These are phyloP conservation scores for Arbutus unedo DNA, from an alignment of 148 eudicot species.

Conservation along the genomic window DNA sequence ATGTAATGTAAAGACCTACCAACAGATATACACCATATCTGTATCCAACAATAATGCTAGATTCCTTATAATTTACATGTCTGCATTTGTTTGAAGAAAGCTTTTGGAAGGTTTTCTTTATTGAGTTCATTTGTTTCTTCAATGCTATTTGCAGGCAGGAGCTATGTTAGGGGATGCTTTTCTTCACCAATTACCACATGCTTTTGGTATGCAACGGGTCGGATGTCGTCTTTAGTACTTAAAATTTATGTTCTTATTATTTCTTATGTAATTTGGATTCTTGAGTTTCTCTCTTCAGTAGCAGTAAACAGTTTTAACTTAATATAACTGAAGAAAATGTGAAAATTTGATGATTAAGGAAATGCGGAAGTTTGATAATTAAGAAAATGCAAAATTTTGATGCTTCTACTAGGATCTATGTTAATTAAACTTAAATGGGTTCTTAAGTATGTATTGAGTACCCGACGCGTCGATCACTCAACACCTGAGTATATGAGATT, in stretches of 20 bases:
- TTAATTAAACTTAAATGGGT: not conserved
- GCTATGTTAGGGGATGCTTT: slow-evolving; percentile 99
- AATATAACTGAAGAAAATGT: not conserved
- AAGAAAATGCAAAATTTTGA: not conserved
- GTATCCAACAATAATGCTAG: not conserved
- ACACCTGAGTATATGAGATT: not conserved
- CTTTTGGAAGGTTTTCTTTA: not conserved
- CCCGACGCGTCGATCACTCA: not conserved
- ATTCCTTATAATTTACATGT: not conserved
- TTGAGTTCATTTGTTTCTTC: slow-evolving; percentile 7
- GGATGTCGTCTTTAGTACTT: slow-evolving; percentile 16
- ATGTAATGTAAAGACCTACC: not conserved
- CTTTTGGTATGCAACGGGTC: slow-evolving; percentile 52
- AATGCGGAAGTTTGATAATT: not conserved
- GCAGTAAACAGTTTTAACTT: not conserved
- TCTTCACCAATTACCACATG: slow-evolving; percentile 96
- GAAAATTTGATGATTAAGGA: not conserved
- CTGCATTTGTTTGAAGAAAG: not conserved
- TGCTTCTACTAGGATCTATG: not conserved
- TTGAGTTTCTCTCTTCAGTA: not conserved
- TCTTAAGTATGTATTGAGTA: not conserved
- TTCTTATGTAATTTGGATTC: not conserved
- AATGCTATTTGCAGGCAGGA: slow-evolving; percentile 68
- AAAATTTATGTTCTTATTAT: not conserved
- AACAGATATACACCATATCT: not conserved